These are phyloP conservation scores for Alternaria sp. DNA, from an alignment of 2,329 filamentous ascomycete species.

Conservation along the genomic window DNA sequence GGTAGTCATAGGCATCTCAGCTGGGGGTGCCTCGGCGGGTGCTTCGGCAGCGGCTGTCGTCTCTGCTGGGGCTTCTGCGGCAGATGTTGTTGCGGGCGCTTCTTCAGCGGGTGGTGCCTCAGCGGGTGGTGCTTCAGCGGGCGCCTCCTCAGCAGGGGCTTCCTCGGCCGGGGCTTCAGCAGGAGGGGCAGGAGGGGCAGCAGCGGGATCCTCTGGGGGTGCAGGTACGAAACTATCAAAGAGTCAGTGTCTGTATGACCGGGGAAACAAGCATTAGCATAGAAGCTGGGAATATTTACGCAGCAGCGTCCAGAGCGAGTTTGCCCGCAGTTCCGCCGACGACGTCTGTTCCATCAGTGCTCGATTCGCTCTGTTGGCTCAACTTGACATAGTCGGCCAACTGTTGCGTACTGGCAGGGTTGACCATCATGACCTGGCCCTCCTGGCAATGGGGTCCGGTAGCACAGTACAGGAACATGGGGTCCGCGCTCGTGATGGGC, in stretches of 20 bases:
- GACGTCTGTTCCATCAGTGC: constrained; percentile 29
- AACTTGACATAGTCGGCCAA: constrained; percentile 36
- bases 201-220: constrained; percentile 25
- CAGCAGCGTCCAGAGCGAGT: constrained; percentile 31
- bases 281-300: constrained; percentile 20
- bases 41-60: neutral
- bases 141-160: constrained; percentile 1
- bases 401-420: constrained; percentile 30
- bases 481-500: constrained; percentile 34
- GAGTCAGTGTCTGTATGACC: neutral
- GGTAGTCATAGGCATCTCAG: neutral
- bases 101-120: constrained; percentile 7
- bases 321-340: constrained; percentile 30
- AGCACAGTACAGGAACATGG: constrained; percentile 42
- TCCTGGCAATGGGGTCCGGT: constrained; percentile 41
- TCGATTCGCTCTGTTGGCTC: constrained; percentile 29
- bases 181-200: constrained; percentile 16
- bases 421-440: constrained; percentile 40
- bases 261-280: no score
- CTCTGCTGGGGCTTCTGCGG: neutral
- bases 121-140: neutral
- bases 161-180: constrained; percentile 6
- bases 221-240: constrained; percentile 27
- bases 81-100: constrained; percentile 4
- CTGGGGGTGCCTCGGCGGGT: neutral